Conservation (phyloP, 75 land plant genomes). For the Ceratopteris richardii region DNA sequence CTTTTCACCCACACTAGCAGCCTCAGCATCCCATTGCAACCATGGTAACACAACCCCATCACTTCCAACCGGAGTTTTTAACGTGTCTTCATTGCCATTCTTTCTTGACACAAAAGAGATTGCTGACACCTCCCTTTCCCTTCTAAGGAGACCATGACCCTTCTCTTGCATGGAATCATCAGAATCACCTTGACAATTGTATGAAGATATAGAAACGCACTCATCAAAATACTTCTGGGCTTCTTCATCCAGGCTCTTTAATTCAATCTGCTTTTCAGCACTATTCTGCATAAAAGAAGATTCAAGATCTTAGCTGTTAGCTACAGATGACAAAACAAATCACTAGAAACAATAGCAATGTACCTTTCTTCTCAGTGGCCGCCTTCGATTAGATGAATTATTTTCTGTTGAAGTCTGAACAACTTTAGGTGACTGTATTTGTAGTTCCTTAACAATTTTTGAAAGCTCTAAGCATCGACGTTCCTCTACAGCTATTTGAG, state of each 20-base stretch:
- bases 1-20: slow-evolving; percentile 22
- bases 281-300: slow-evolving; percentile 39
- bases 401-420: background rate
- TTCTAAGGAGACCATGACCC: too few relatives aligned
- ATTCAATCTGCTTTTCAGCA: slow-evolving; percentile 43
- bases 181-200: slow-evolving; percentile 22
- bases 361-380: slow-evolving; percentile 6
- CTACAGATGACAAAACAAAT: background rate
- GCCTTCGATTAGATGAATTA: background rate
- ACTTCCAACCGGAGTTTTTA: slow-evolving; percentile 23
- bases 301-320: background rate
- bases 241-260: slow-evolving; percentile 59
- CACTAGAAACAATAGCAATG: too few relatives aligned
- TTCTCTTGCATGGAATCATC: background rate
- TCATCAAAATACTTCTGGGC: slow-evolving; percentile 85
- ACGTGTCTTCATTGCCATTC: background rate
- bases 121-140: background rate
- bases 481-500: slow-evolving; percentile 66
- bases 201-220: slow-evolving; percentile 70
- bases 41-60: slow-evolving; percentile 97
- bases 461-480: slow-evolving; percentile 56
- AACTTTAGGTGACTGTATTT: slow-evolving; percentile 13
- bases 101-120: too few relatives aligned
- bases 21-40: slow-evolving; percentile 89
- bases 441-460: slow-evolving; percentile 55